phyloP scores from a whole-genome alignment of 805 yeast genomes.

The Suhomyces sp. region DNA sequence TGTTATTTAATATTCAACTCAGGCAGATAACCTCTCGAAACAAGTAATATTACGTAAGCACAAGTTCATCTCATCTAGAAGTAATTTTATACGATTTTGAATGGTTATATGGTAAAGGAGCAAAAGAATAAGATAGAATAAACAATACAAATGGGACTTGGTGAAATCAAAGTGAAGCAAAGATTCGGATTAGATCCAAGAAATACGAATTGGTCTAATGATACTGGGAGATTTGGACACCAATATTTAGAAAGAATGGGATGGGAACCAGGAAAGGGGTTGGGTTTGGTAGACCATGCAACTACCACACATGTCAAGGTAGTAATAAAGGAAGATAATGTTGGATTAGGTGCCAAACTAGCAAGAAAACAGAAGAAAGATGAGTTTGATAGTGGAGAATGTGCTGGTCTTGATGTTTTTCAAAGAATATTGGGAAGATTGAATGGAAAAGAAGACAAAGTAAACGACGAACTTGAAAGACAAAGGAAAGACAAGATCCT shows the following conservation, averaged over 20 bases:
- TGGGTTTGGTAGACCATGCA: slow-evolving; percentile 69
- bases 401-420: slow-evolving; percentile 89
- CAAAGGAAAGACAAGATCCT: slow-evolving; percentile 67
- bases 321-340: slow-evolving; percentile 72
- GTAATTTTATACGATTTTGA: no score
- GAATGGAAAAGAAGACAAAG: slow-evolving; percentile 78
- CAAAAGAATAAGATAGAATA: no score
- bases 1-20: no score
- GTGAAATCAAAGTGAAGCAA: slow-evolving; percentile 76
- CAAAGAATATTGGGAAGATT: slow-evolving; percentile 86
- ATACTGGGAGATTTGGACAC: slow-evolving; percentile 82
- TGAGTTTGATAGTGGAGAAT: slow-evolving; percentile 76
- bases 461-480: slow-evolving; percentile 63
- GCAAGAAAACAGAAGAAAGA: slow-evolving; percentile 58
- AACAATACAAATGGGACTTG: slow-evolving; percentile 62
- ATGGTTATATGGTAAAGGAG: no score
- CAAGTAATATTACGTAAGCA: slow-evolving; percentile 3
- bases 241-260: slow-evolving; percentile 79
- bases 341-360: slow-evolving; percentile 87
- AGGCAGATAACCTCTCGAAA: no score
- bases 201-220: slow-evolving; percentile 92
- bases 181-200: slow-evolving; percentile 91
- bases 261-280: slow-evolving; percentile 90
- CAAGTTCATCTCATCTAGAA: slow-evolving; percentile 1
- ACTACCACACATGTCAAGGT: slow-evolving; percentile 83